These are phyloP conservation scores for Pseudohalonectria lignicola DNA, from an alignment of 2,329 filamentous ascomycete genomes.

Conservation along the genomic window DNA sequence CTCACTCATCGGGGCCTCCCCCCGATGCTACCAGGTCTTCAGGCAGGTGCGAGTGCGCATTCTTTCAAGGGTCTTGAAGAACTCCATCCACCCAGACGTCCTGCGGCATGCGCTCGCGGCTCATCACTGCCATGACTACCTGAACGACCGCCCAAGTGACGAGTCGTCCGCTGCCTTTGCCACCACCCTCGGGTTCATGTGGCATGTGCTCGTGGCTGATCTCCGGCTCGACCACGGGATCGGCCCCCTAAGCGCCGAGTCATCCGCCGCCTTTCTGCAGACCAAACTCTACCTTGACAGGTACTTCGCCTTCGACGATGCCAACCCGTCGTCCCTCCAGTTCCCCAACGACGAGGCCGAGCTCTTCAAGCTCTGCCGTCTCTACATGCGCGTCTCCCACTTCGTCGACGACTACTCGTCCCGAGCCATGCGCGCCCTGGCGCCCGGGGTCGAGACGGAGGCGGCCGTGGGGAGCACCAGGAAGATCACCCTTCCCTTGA, in stretches of 20 bases:
- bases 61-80: not conserved
- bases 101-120: not conserved
- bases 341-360: not conserved
- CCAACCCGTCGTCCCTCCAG: not conserved
- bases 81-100: not conserved
- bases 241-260: too few relatives aligned
- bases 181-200: too few relatives aligned
- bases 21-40: not conserved
- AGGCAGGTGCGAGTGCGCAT: not conserved
- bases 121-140: not conserved
- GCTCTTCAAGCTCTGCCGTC: not conserved
- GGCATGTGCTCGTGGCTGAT: not conserved
- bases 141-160: too few relatives aligned
- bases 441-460: too few relatives aligned
- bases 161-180: too few relatives aligned
- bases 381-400: not conserved
- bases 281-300: not conserved
- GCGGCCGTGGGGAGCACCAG: not conserved
- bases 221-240: too few relatives aligned
- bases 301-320: not conserved
- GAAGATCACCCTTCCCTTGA: not conserved
- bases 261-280: too few relatives aligned
- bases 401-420: not conserved
- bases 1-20: not conserved
- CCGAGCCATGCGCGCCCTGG: not conserved